phyloP scores from a whole-genome alignment of 1,284 basidiomycete species.

The Phellopilus nigrolimitatus region DNA sequence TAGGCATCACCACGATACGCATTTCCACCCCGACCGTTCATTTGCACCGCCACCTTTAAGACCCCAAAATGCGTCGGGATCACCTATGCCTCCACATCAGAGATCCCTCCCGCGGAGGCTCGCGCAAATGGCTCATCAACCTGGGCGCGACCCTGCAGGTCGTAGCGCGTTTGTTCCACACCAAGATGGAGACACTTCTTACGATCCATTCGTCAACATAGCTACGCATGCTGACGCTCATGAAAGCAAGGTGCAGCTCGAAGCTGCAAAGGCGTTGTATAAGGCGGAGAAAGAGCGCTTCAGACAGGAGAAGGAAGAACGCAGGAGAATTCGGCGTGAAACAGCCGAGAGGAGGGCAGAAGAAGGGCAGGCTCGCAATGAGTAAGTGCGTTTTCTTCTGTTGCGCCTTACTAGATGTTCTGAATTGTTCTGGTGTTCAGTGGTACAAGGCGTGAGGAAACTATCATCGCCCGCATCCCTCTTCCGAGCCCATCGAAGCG shows the following conservation, averaged over 20 bases:
- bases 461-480: constrained; percentile 18
- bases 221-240: constrained; percentile 24
- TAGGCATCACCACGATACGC: neutral
- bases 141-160: neutral
- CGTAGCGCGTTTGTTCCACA: neutral
- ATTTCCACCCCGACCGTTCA: too few species aligned
- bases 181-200: constrained; percentile 6
- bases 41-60: too few species aligned
- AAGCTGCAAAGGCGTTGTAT: constrained; percentile 63
- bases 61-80: neutral
- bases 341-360: constrained; percentile 17
- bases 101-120: neutral
- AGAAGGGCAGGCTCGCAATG: constrained; percentile 16
- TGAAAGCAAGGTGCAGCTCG: constrained; percentile 53
- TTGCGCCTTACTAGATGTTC: neutral
- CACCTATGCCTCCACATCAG: neutral
- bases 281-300: constrained; percentile 66
- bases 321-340: constrained; percentile 39
- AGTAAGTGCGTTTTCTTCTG: constrained; percentile 10
- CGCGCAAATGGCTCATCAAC: neutral
- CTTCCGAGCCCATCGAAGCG: neutral
- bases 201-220: neutral
- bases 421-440: neutral
- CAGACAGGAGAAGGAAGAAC: constrained; percentile 49
- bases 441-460: constrained; percentile 14